Conservation (phyloP, 202 grass and related monocot genomes). For the Carex sylvatica region DNA sequence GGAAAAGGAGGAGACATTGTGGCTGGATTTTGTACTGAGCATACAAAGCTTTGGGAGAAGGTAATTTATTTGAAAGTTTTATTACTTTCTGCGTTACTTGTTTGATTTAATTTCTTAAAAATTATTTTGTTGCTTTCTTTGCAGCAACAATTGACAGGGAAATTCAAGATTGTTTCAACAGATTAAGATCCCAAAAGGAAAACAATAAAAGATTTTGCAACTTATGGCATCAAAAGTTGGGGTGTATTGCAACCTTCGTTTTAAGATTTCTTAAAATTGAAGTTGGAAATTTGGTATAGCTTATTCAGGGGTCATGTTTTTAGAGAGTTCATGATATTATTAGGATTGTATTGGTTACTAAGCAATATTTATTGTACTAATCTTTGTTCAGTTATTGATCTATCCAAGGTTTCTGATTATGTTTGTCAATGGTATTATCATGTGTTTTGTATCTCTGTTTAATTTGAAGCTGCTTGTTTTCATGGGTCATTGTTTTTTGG, state of each 20-base stretch:
- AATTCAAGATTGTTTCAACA: constrained; percentile 87
- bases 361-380: not conserved
- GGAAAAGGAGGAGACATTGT: constrained; percentile 54
- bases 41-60: constrained; percentile 82
- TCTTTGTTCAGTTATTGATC: not conserved
- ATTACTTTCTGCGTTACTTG: not conserved
- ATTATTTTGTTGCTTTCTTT: constrained; percentile 26
- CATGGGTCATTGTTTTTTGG: not conserved
- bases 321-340: not conserved
- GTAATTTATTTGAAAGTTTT: constrained; percentile 27
- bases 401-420: not conserved
- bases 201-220: not conserved
- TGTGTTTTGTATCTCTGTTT: not conserved
- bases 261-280: not conserved
- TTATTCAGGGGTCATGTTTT: not conserved
- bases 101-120: not conserved
- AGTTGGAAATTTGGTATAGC: not conserved
- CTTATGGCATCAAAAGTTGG: not conserved
- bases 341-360: not conserved
- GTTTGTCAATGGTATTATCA: not conserved
- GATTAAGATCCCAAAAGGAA: constrained; percentile 16
- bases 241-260: not conserved
- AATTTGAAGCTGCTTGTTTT: not conserved
- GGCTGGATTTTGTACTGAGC: constrained; percentile 72
- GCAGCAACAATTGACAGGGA: constrained; percentile 92